Conservation (phyloP, 2,329 filamentous ascomycete species). For the Aspergillaceae sp. region DNA sequence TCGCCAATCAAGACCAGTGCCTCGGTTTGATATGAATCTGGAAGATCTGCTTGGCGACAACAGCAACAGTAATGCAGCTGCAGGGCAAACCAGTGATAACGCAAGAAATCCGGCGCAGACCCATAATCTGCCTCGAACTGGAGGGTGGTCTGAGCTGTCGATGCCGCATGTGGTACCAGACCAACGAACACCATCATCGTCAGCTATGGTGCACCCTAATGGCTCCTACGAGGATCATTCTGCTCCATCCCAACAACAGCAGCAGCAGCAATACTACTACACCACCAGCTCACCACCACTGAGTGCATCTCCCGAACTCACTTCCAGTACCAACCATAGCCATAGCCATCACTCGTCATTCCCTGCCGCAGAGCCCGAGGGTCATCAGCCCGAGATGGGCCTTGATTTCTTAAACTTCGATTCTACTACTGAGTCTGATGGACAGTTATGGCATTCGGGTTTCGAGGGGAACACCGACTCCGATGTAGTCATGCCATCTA, state of each 20-base stretch:
- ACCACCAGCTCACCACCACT: constrained; percentile 27
- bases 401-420: constrained; percentile 50
- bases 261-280: constrained; percentile 23
- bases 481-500: constrained; percentile 20
- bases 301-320: constrained; percentile 19
- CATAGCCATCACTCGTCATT: constrained; percentile 17
- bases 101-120: constrained; percentile 18
- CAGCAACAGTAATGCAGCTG: constrained; percentile 23
- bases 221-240: constrained; percentile 26
- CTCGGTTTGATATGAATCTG: constrained; percentile 52
- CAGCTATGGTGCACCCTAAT: constrained; percentile 24
- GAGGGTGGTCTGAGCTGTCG: constrained; percentile 17
- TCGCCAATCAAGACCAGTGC: constrained; percentile 38
- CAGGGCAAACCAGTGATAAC: constrained; percentile 25
- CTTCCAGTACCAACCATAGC: background rate
- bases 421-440: constrained; percentile 28
- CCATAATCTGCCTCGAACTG: constrained; percentile 12
- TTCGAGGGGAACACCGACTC: constrained; percentile 23
- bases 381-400: constrained; percentile 29
- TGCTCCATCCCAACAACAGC: constrained; percentile 24
- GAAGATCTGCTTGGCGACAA: constrained; percentile 43
- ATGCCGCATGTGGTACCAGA: constrained; percentile 16
- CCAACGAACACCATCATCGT: constrained; percentile 5
- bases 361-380: constrained; percentile 8
- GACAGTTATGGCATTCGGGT: constrained; percentile 13